A percentile compares a stretch with the other conserved stretches of the same genome.
phyloP scores from a whole-genome alignment of 257 asterid genomes.

The Agastache rugosa region DNA sequence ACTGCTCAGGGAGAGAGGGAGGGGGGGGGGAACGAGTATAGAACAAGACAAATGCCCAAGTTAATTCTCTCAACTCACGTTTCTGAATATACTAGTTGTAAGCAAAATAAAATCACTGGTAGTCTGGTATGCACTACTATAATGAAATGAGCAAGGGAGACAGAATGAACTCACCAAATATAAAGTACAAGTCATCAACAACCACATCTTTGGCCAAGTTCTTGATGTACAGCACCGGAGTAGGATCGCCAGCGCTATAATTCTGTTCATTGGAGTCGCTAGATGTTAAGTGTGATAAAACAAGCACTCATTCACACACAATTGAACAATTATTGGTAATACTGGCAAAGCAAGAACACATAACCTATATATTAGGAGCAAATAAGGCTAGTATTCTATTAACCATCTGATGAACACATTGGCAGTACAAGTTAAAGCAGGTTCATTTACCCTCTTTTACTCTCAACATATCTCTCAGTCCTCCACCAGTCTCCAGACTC shows the following conservation, averaged over 20 bases:
- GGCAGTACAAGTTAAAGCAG: background rate
- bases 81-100: background rate
- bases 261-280: slow-evolving; percentile 57
- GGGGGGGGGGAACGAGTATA: background rate
- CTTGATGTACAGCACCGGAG: slow-evolving; percentile 76
- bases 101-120: background rate
- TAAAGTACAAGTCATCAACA: slow-evolving; percentile 75
- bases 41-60: background rate
- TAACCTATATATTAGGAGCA: background rate
- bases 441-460: background rate
- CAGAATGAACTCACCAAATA: slow-evolving; percentile 72
- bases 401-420: background rate
- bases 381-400: background rate
- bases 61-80: background rate
- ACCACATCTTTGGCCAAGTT: slow-evolving; percentile 91
- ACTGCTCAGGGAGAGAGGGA: background rate
- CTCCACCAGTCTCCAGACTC: slow-evolving; percentile 9
- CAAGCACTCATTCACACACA: slow-evolving; percentile 16
- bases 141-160: slow-evolving; percentile 14
- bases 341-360: slow-evolving; percentile 17
- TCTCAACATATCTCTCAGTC: background rate
- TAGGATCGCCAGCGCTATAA: slow-evolving; percentile 84
- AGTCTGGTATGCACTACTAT: slow-evolving; percentile 5
- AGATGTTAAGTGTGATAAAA: slow-evolving; percentile 26
- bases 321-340: slow-evolving; percentile 2